Evolutionary conservation across 2,329 filamentous ascomycete genomes (phyloP).

Genomic region (Colletotrichum sp.): DNA sequence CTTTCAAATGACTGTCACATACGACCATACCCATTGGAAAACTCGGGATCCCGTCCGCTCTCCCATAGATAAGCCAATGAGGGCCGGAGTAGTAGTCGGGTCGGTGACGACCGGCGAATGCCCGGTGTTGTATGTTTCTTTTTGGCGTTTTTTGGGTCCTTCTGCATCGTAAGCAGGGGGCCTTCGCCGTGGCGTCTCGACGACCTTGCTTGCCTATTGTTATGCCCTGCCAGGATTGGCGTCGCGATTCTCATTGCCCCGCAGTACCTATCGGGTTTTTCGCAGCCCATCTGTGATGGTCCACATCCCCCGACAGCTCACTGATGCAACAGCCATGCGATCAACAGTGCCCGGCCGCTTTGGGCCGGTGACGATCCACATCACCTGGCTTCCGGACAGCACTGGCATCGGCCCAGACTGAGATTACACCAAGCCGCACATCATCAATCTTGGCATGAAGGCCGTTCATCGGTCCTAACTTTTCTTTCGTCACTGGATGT

Average conservation of each 20-base stretch:
- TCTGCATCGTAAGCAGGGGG: not conserved
- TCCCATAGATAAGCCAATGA: not conserved
- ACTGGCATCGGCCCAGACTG: not conserved
- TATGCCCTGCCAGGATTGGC: not conserved
- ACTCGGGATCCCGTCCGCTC: not conserved
- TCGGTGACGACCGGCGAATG: not conserved
- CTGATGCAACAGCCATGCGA: not conserved
- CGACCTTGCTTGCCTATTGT: not conserved
- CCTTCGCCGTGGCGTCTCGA: not conserved
- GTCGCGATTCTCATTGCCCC: not conserved
- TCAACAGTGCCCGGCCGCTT: not conserved
- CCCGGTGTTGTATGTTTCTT: too few species aligned
- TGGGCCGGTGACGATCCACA: not conserved
- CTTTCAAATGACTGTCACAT: fast-evolving
- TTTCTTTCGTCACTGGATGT: too few species aligned
- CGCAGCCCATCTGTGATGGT: not conserved
- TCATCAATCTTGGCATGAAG: too few species aligned
- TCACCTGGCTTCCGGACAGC: not conserved
- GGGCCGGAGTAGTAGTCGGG: not conserved
- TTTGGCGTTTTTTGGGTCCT: too few species aligned
- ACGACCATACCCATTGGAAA: not conserved
- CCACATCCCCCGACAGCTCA: not conserved
- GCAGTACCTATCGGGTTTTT: not conserved
- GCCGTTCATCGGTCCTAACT: too few species aligned
- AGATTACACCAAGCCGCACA: too few species aligned